Evolutionary conservation across 805 yeast species (phyloP).

Genomic region (Wickerhamomyces canadensis): DNA sequence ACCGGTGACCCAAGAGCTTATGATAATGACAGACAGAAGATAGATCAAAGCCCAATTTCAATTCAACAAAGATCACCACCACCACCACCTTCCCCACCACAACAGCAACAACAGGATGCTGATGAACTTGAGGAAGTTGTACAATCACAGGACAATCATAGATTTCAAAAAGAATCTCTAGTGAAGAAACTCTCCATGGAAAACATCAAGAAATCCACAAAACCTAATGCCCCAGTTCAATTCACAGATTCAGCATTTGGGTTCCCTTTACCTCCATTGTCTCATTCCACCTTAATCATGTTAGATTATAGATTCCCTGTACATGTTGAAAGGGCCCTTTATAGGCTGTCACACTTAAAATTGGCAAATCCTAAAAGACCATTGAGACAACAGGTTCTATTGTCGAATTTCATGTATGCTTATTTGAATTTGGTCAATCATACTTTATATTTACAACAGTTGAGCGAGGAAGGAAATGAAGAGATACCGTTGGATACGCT

Average conservation of each 20-base stretch:
- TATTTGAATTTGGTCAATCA: conserved; percentile 93
- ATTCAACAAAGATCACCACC: conserved; percentile 4
- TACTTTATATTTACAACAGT: conserved; percentile 70
- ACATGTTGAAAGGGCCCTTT: conserved; percentile 94
- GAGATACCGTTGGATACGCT: conserved; percentile 1
- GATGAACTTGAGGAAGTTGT: conserved; percentile 1
- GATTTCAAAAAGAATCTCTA: conserved; percentile 17
- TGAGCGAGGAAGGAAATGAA: conserved; percentile 29
- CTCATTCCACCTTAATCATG: conserved; percentile 73
- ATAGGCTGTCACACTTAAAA: conserved; percentile 86
- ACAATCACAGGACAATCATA: conserved; percentile 13
- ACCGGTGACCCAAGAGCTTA: conserved; percentile 5
- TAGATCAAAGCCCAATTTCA: no score
- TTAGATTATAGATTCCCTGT: conserved; percentile 83
- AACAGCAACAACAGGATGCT: neutral
- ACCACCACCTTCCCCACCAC: conserved; percentile 1
- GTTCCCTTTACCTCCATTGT: conserved; percentile 78
- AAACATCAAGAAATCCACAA: conserved; percentile 30
- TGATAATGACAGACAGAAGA: conserved; percentile 4
- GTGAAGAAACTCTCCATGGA: conserved; percentile 26
- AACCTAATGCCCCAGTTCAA: conserved; percentile 51
- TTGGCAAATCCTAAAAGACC: conserved; percentile 92
- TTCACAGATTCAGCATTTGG: conserved; percentile 82
- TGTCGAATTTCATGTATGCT: conserved; percentile 97
- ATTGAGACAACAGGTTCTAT: conserved; percentile 82